Evolutionary conservation across 140 eudicot species (phyloP).

Genomic region (Flaveria floridana): DNA sequence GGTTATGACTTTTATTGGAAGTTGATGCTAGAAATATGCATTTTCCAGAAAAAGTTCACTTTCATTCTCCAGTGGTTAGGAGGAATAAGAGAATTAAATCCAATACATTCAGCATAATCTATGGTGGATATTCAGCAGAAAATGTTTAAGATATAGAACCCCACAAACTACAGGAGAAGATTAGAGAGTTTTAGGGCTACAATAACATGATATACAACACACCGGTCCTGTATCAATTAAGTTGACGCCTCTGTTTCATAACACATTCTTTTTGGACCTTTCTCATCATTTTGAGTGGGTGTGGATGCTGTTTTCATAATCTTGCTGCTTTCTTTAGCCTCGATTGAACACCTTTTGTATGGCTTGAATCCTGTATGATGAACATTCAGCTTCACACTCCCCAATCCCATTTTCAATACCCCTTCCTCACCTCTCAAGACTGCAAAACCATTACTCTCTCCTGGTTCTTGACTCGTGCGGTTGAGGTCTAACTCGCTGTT

Average conservation of each 20-base stretch:
- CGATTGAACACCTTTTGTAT: conserved; percentile 87
- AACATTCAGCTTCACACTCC: conserved; percentile 48
- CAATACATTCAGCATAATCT: conserved; percentile 33
- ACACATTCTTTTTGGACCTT: conserved; percentile 73
- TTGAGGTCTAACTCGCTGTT: conserved; percentile 49
- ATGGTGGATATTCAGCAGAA: conserved; percentile 16
- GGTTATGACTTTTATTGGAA: not conserved
- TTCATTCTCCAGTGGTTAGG: conserved; percentile 33
- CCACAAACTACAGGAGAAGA: conserved; percentile 34
- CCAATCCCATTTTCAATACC: conserved; percentile 44
- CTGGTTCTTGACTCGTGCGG: conserved; percentile 33
- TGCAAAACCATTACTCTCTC: conserved; percentile 33
- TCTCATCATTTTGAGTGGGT: conserved; percentile 52
- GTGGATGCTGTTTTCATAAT: conserved; percentile 19
- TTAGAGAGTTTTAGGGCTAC: conserved; percentile 38
- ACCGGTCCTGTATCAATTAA: conserved; percentile 29
- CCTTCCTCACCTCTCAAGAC: conserved; percentile 37
- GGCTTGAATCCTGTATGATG: conserved; percentile 88
- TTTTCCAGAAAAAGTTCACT: conserved; percentile 19
- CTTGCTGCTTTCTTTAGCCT: conserved; percentile 62
- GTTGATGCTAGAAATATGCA: conserved; percentile 20
- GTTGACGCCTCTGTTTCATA: conserved; percentile 59
- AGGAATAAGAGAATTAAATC: conserved; percentile 32
- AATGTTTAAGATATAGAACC: conserved; percentile 26
- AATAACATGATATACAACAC: conserved; percentile 37